Base-by-base conservation (phyloP, 129 eudicot species). In the Kitagawia praeruptora region DNA sequence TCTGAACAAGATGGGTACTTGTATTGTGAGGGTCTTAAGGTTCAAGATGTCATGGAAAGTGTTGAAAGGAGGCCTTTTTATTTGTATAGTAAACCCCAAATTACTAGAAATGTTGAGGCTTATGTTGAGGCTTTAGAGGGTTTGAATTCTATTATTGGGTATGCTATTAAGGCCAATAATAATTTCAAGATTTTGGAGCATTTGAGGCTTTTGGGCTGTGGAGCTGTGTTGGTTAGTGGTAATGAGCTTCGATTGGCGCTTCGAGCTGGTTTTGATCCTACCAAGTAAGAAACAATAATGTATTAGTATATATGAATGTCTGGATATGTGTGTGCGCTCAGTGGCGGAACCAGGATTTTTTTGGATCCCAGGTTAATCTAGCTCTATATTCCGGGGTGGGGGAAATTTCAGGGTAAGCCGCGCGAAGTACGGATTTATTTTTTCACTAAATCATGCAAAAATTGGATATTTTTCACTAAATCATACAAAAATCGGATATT, bases 21-120 rank as follows among this genome's bases (percentile, higher is more conserved):
- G 83, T 90, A 92, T 38, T 88, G 93, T 46, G 98, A 92, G 88
- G 89, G 86, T 16, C 78, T 81, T 77, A 91, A 87, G 87, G 98
- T 94, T 41, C 81, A 94, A 69, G 92, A 94, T 8, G 85, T 94
- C 23, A 90, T 94, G 98, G 89, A 92, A 21, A 77, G 73, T 2
- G 97, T 85, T 42, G 99, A 95, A 25, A 95, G 73, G 53, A 78
- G 99, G 81, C 99, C 99, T 0, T 92, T 95, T 86, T 95, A 95
- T 83, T 79, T 95, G 11, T 95, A 95, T 76, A 95, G 99, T 79
- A 95, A 95, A 84, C 91, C 97, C 78, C 99, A 95, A 58, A 92
- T 95, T 34, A 95, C 94, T 9, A 90, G 97, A 80, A 95, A 95
- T 77, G 87, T 95, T 40, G 96, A 89, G 85, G 97, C 99, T 19